phyloP scores from a whole-genome alignment of 768 basidiomycete species.

The Pleurotus ostreatus region DNA sequence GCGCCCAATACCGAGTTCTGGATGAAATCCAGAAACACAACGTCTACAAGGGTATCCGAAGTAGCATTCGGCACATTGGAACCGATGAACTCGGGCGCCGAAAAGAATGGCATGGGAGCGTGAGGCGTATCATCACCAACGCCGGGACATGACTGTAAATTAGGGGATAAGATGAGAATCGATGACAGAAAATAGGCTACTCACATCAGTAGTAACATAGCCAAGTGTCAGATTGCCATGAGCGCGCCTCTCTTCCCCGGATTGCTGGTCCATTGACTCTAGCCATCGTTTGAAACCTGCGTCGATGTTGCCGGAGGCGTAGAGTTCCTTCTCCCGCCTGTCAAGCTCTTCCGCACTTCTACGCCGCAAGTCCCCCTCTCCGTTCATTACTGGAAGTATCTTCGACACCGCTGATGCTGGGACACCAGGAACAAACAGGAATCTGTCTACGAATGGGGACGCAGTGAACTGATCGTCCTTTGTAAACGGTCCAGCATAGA shows the following conservation, averaged over 20 bases:
- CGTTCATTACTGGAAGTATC: constrained; percentile 52
- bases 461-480: constrained; percentile 79
- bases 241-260: constrained; percentile 34
- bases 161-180: too few relatives aligned
- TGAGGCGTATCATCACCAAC: constrained; percentile 73
- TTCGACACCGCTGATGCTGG: constrained; percentile 43
- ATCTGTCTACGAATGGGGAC: constrained; percentile 63
- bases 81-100: constrained; percentile 53
- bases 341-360: constrained; percentile 28
- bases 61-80: constrained; percentile 50
- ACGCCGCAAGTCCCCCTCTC: constrained; percentile 28
- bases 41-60: constrained; percentile 53
- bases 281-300: constrained; percentile 53
- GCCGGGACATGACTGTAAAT: constrained; percentile 58
- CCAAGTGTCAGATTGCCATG: constrained; percentile 57
- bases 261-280: constrained; percentile 44
- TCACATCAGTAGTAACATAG: constrained; percentile 70
- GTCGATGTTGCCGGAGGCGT: constrained; percentile 47
- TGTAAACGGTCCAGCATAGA: constrained; percentile 68
- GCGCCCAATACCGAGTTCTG: constrained; percentile 43
- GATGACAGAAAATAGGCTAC: constrained; percentile 14
- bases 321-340: constrained; percentile 34
- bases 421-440: constrained; percentile 59
- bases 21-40: constrained; percentile 77
- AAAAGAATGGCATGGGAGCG: constrained; percentile 52